Conservation (phyloP, 192 early-diverging fungal genomes). For the Coemansia sp. region DNA sequence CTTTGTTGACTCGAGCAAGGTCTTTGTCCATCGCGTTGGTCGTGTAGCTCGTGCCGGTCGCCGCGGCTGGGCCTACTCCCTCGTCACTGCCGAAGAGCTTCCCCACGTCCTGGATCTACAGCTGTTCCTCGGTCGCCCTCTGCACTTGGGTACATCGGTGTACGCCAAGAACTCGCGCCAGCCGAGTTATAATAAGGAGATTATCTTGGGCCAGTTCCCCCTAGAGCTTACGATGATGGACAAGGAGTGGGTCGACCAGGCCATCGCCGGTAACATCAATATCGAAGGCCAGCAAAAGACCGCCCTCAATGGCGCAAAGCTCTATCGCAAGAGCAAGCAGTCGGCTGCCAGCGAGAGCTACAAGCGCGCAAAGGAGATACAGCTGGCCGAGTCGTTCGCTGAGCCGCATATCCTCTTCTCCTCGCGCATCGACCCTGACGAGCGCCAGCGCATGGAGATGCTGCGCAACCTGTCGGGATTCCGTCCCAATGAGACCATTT, state of each 20-base stretch:
- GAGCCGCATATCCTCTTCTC: conserved; percentile 80
- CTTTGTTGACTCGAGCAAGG: conserved; percentile 88
- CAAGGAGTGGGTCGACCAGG: conserved; percentile 69
- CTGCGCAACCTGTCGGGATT: conserved; percentile 76
- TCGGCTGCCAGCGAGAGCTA: conserved; percentile 83
- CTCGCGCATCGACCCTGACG: conserved; percentile 53
- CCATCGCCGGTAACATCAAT: conserved; percentile 60
- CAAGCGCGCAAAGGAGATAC: conserved; percentile 80
- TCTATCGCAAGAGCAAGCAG: conserved; percentile 81
- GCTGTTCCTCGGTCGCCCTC: conserved; percentile 79
- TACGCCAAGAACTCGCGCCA: conserved; percentile 21
- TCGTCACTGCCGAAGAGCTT: conserved; percentile 85
- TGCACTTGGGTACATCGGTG: conserved; percentile 55
- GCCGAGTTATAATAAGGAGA: conserved; percentile 72
- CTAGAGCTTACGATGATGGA: conserved; percentile 65
- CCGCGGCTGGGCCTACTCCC: conserved; percentile 86
- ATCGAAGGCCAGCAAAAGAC: conserved; percentile 65
- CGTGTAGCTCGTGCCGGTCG: conserved; percentile 94
- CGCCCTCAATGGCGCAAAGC: conserved; percentile 80
- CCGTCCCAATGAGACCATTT: conserved; percentile 88
- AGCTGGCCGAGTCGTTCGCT: conserved; percentile 54
- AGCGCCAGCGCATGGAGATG: conserved; percentile 66
- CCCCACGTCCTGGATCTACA: conserved; percentile 93
- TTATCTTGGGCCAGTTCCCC: conserved; percentile 80
- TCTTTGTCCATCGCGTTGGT: conserved; percentile 97